These are phyloP conservation scores for Fusarium beomiforme DNA, from an alignment of 2,329 filamentous ascomycete species.

Conservation along the genomic window DNA sequence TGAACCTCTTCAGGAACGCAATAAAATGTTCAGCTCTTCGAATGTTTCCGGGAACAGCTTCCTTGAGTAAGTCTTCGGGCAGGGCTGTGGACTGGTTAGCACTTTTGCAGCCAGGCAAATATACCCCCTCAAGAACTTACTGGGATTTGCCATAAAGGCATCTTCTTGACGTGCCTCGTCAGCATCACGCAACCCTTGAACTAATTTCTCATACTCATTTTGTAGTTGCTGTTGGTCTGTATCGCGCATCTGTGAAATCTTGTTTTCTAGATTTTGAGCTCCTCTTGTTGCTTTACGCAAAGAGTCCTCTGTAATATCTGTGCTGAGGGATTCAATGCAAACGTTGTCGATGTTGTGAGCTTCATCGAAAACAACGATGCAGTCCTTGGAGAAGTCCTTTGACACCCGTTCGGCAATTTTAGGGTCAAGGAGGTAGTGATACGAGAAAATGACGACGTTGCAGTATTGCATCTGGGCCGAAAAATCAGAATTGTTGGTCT, in stretches of 20 bases:
- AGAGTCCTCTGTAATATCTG: conserved; percentile 95
- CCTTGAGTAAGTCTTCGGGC: conserved; percentile 92
- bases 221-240: conserved; percentile 94
- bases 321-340: conserved; percentile 96
- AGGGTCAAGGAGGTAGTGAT: conserved; percentile 96
- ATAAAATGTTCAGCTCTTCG: conserved; percentile 95
- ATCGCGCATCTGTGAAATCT: conserved; percentile 94
- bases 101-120: neutral
- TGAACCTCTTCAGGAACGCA: conserved; percentile 93
- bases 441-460: conserved; percentile 99
- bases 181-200: conserved; percentile 87
- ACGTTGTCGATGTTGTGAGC: conserved; percentile 99
- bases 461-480: conserved; percentile 87
- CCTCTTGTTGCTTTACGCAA: conserved; percentile 89
- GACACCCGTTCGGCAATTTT: conserved; percentile 98
- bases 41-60: conserved; percentile 97
- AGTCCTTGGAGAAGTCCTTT: conserved; percentile 95
- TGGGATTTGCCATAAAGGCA: conserved; percentile 95
- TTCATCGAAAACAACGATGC: conserved; percentile 98
- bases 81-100: conserved; percentile 62
- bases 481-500: neutral
- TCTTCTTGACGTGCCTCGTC: conserved; percentile 93
- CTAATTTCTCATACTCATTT: conserved; percentile 93
- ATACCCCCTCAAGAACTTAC: conserved; percentile 45
- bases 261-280: conserved; percentile 88